A percentile compares a stretch with the other conserved stretches of the same genome.
These are phyloP conservation scores for Phytophthora ramorum DNA, from an alignment of 352 stramenopile species.

Conservation along the genomic window DNA sequence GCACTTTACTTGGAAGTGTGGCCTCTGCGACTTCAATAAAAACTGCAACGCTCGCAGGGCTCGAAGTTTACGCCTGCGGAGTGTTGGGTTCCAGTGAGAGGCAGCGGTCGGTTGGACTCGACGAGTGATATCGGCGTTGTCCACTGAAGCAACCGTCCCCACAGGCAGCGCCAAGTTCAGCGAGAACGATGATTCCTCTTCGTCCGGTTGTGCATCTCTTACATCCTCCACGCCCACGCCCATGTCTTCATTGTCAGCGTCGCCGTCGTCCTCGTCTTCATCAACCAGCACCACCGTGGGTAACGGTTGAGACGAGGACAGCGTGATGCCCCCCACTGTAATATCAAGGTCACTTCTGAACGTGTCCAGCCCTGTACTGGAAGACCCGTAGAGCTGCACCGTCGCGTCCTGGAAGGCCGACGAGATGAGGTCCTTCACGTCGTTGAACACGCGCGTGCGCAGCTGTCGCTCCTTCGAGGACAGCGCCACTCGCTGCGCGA, in stretches of 20 bases:
- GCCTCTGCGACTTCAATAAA: constrained; percentile 54
- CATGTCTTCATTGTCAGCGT: neutral
- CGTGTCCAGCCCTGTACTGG: constrained; percentile 70
- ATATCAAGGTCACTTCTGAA: constrained; percentile 83
- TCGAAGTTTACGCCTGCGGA: constrained; percentile 64
- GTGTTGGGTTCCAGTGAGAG: constrained; percentile 78
- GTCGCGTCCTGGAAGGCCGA: constrained; percentile 47
- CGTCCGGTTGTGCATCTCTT: constrained; percentile 23
- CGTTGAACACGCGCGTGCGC: constrained; percentile 47
- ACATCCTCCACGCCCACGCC: neutral
- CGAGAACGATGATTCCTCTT: constrained; percentile 62
- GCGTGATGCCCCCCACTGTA: constrained; percentile 61
- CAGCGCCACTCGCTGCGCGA: constrained; percentile 55
- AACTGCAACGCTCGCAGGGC: constrained; percentile 63
- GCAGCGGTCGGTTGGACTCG: constrained; percentile 43
- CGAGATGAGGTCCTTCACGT: constrained; percentile 53
- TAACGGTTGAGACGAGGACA: constrained; percentile 23
- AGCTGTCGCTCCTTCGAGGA: constrained; percentile 49
- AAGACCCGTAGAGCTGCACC: constrained; percentile 77
- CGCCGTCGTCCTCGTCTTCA: constrained; percentile 19
- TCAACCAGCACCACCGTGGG: constrained; percentile 19
- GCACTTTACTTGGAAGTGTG: constrained; percentile 67
- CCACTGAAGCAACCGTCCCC: constrained; percentile 18
- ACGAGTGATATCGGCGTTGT: constrained; percentile 37
- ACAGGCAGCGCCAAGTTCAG: constrained; percentile 61